Conservation (phyloP, 164 flowering plant species). For the Umbellularia californica region DNA sequence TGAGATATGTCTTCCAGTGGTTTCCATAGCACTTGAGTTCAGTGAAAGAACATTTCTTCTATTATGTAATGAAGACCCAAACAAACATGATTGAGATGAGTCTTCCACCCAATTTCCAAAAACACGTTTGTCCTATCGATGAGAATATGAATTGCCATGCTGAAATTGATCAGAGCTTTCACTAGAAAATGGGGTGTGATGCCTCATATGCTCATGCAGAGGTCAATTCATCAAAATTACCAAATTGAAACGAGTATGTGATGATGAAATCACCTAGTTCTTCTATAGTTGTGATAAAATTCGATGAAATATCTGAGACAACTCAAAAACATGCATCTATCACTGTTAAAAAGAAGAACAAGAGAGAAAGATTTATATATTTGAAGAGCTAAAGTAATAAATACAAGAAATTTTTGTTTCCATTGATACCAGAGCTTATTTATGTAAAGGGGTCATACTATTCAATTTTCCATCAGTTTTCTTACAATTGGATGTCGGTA, state of each 20-base stretch:
- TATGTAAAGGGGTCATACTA: background rate
- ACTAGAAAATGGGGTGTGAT: background rate
- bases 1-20: too few relatives aligned
- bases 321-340: background rate
- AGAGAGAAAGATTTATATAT: background rate
- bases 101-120: background rate
- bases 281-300: background rate
- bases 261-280: background rate
- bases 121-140: background rate
- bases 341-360: background rate
- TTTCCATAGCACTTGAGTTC: too few relatives aligned
- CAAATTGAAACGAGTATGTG: background rate
- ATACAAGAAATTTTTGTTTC: background rate
- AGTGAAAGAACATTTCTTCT: too few relatives aligned
- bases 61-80: too few relatives aligned
- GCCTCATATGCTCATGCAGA: background rate
- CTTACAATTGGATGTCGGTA: constrained; percentile 19
- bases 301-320: background rate
- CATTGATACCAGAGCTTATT: background rate
- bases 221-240: background rate
- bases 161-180: background rate
- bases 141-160: background rate
- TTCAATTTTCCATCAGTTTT: background rate
- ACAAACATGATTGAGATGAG: too few relatives aligned
- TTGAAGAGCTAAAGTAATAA: background rate